Percentiles rank a stretch among this genome's conserved stretches.
Conservation (phyloP, 192 early-diverging fungal species). For the Linnemannia zychae region DNA sequence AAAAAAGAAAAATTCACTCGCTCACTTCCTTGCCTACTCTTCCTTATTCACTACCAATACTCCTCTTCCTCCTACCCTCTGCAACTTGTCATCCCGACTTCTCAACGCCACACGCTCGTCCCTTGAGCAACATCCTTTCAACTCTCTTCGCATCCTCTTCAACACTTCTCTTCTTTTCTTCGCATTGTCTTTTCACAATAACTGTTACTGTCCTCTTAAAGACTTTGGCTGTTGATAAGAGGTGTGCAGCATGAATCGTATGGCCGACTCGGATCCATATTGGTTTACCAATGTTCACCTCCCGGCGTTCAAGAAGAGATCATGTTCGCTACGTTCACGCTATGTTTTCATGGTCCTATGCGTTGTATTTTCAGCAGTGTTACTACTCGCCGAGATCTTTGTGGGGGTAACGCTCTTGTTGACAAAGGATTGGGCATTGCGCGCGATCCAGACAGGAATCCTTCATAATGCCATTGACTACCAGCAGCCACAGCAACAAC, state of each 20-base stretch:
- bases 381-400: constrained; percentile 31
- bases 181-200: not conserved
- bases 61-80: not conserved
- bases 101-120: not conserved
- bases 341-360: constrained; percentile 18
- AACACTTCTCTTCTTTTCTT: not conserved
- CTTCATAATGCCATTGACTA: not conserved
- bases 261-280: constrained; percentile 14
- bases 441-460: not conserved
- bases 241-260: constrained; percentile 20
- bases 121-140: not conserved
- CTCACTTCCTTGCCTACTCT: not conserved
- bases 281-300: constrained; percentile 33
- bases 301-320: constrained; percentile 22
- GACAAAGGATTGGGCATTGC: constrained; percentile 21
- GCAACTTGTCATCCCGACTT: not conserved
- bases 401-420: constrained; percentile 20
- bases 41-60: not conserved
- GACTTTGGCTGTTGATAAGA: not conserved
- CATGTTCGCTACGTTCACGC: constrained; percentile 17
- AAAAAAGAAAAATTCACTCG: not conserved
- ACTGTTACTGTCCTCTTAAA: not conserved
- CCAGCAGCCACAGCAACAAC: not conserved
- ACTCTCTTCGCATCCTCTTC: not conserved
- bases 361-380: constrained; percentile 3